Evolutionary conservation across 2,329 filamentous ascomycete genomes (phyloP).

Genomic region (Davidsoniella neocaledoniae): DNA sequence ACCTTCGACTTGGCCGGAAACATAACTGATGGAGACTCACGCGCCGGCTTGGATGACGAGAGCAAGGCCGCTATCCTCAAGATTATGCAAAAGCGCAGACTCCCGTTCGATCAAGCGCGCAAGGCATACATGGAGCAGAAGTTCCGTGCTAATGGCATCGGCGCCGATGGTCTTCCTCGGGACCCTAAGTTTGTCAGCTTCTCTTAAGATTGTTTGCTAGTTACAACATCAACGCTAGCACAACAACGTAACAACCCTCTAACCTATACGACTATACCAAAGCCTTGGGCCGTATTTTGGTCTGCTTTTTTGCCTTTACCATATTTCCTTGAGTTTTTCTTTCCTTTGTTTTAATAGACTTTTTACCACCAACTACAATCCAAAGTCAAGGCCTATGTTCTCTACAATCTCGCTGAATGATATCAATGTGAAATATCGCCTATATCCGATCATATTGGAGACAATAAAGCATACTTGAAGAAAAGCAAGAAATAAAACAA

Average conservation of each 20-base stretch:
- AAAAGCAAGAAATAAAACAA: no score
- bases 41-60: constrained; percentile 63
- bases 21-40: constrained; percentile 58
- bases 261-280: background rate
- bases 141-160: constrained; percentile 79
- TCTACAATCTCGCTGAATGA: no score
- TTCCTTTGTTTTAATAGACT: no score
- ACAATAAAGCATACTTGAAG: no score
- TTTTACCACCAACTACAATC: background rate
- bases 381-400: no score
- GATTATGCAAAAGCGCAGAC: constrained; percentile 74
- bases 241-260: background rate
- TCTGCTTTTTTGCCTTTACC: background rate
- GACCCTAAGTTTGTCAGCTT: constrained; percentile 97
- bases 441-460: no score
- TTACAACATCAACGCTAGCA: background rate
- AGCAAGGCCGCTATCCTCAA: constrained; percentile 69
- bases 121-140: constrained; percentile 69
- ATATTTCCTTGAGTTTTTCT: background rate
- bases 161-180: constrained; percentile 66
- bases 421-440: no score
- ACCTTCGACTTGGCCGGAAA: constrained; percentile 76
- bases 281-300: background rate
- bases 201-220: constrained; percentile 19
- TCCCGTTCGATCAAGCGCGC: constrained; percentile 83